These are phyloP conservation scores for Helotiales sp. DNA, from an alignment of 2,329 filamentous ascomycete species.

Conservation along the genomic window DNA sequence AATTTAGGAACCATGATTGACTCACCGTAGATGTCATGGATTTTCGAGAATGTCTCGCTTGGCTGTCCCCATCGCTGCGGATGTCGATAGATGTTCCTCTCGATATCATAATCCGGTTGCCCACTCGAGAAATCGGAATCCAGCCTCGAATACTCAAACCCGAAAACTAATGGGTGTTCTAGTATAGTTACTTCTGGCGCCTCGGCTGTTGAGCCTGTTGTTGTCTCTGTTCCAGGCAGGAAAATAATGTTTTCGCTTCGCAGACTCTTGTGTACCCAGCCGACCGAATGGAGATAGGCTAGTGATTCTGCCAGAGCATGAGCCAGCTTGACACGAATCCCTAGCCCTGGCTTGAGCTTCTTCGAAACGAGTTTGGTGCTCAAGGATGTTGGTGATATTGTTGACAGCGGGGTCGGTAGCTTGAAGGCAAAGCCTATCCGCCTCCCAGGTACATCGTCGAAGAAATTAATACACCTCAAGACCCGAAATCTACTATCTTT, in stretches of 20 bases:
- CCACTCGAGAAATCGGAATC: neutral
- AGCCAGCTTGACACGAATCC: neutral
- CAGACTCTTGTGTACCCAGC: slow-evolving; percentile 7
- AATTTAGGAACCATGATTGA: no score
- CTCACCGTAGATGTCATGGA: neutral
- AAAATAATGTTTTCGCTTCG: slow-evolving; percentile 10
- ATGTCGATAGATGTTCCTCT: neutral
- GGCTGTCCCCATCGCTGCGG: slow-evolving; percentile 2
- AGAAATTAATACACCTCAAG: neutral
- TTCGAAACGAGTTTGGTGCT: neutral
- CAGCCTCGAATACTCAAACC: neutral
- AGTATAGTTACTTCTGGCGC: neutral
- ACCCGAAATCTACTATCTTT: neutral
- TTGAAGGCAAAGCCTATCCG: neutral
- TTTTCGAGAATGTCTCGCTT: neutral
- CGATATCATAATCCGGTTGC: neutral
- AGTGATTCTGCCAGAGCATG: slow-evolving; percentile 3
- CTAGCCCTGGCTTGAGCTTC: neutral
- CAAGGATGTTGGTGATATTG: neutral
- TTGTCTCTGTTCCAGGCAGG: neutral
- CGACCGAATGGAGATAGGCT: neutral
- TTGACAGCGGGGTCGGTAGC: neutral
- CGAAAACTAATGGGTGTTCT: neutral
- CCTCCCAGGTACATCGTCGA: neutral
- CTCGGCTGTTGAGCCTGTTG: neutral